Base-by-base conservation (phyloP, 768 basidiomycete genomes). In the Phylloporus rhodoxanthus region DNA sequence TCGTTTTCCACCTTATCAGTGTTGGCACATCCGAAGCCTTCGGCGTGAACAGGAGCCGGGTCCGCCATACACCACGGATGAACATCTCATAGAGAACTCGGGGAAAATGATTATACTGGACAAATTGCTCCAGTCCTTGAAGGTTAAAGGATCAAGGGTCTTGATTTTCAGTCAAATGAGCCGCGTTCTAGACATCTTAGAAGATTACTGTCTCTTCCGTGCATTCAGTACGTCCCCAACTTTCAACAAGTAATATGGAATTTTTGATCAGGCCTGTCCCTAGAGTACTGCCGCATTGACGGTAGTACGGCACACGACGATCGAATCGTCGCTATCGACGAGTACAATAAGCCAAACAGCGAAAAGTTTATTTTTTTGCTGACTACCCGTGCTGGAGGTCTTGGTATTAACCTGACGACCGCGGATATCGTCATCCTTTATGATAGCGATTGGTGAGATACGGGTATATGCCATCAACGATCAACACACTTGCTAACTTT, bases 91-190 rank as follows among this genome's bases (percentile, higher is more conserved):
- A 56, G 77, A 94, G 58, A 96, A 95, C 64, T 88, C 81, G 0
- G 96, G 95, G 32, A 98, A 98, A 72, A 97, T 98, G 95, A 73
- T 95, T 47, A 94, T 99, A 52, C 80, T 99, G 25, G 94, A 99
- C 73, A 97, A 92, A 67, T 75, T 99, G 0, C 80, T 98, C 17
- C 74, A 75, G 49, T 81, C 78, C 29, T 87, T 97, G 90, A 91
- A 90, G 61, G 83, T 71, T 20, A 93, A 93, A 65, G 94, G 92
- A n/a, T 95, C 91, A 3, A 81, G 95, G 8, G 89, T 93, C 3
- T 80, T 97, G 57, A 96, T 99, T 53, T 99, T 99, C 74, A 95
- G 91, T 59, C 96, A 98, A 68, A 98, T 99, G 96, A 94, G 91
- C 69, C 85, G 96, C n/a, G 89, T 98, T 50, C 76, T 77, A 13